Base-by-base conservation (phyloP, 2,329 filamentous ascomycete genomes). In the Monilinia vaccinii-corymbosi region DNA sequence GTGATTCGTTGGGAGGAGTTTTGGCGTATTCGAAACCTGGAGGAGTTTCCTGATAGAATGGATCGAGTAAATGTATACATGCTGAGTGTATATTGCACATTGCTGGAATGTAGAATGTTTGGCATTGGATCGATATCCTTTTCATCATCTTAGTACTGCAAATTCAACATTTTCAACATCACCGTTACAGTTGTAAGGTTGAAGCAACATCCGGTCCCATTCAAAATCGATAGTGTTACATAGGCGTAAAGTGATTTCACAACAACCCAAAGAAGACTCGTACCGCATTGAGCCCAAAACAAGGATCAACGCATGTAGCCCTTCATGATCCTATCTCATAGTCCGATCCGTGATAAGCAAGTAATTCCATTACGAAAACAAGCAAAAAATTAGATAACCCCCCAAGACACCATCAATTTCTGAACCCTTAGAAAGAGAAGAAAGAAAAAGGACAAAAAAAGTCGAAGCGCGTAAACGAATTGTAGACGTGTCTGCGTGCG, bases 351-450 rank as follows among this genome's bases (percentile, higher is more conserved):
- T 59, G 49, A 55, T 46, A 52, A 46, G 38, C 49, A 42, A 58
- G 25, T 21, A 38, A 57, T 48, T 56, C 45, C 51, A 60, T 46
- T 49, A 48, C 34, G 52, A 60, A 60, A 60, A 44, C 52, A 56
- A 60, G 28, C n/a, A 60, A 60, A 57, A 47, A 56, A 38, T 31
- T 31, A 36, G 36, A 46, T 34, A 60, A n/a, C n/a, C 48, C 58
- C 58, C 58, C 38, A 38, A 36, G 51, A 60, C 58, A 60, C 58
- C 58, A 56, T 48, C 51, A 49, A 56, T 49, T 10, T 45, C 47
- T 58, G 45, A 58, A 57, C 50, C 52, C 44, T 52, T 32, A 36
- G 21, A 38, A 58, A 44, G 52, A 42, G 52, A 60, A 36, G 44
- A 47, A 56, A 23, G 11, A 57, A 60, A 49, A 36, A 57, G 34